Percentiles rank a stretch among this genome's conserved stretches.
Conservation (phyloP, 202 grass and related monocot species). For the Setaria viridis region DNA sequence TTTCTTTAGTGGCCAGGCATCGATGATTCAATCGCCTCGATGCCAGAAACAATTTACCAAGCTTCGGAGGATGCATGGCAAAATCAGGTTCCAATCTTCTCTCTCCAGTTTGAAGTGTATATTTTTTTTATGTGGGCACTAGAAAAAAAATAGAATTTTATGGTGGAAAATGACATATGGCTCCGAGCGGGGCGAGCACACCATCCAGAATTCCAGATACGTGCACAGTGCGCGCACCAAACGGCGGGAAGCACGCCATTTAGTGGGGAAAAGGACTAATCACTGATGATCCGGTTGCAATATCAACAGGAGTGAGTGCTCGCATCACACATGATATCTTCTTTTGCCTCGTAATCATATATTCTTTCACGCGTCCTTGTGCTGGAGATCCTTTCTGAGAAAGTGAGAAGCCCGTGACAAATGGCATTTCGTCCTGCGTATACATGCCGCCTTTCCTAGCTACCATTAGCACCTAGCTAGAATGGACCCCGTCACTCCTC, state of each 20-base stretch:
- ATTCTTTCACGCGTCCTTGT: neutral
- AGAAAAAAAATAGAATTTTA: neutral
- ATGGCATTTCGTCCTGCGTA: neutral
- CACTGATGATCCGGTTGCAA: neutral
- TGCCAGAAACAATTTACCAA: no score
- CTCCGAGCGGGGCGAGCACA: neutral
- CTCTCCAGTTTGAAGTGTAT: no score
- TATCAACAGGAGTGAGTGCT: neutral
- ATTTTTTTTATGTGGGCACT: neutral
- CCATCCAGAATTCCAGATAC: neutral
- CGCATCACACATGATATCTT: no score
- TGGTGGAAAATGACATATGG: neutral
- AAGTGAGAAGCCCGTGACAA: neutral
- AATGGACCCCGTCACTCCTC: neutral
- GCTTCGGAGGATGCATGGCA: no score
- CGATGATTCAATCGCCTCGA: no score
- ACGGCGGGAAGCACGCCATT: neutral
- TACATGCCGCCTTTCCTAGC: neutral
- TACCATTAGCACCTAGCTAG: neutral
- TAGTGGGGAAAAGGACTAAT: neutral
- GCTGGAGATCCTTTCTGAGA: neutral
- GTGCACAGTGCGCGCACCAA: neutral
- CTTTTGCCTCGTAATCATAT: neutral
- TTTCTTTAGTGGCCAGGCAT: no score
- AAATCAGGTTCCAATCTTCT: no score